Percentiles rank a stretch among this genome's conserved stretches.
These are phyloP conservation scores for Alternaria sp. DNA, from an alignment of 2,329 filamentous ascomycete species.

Conservation along the genomic window DNA sequence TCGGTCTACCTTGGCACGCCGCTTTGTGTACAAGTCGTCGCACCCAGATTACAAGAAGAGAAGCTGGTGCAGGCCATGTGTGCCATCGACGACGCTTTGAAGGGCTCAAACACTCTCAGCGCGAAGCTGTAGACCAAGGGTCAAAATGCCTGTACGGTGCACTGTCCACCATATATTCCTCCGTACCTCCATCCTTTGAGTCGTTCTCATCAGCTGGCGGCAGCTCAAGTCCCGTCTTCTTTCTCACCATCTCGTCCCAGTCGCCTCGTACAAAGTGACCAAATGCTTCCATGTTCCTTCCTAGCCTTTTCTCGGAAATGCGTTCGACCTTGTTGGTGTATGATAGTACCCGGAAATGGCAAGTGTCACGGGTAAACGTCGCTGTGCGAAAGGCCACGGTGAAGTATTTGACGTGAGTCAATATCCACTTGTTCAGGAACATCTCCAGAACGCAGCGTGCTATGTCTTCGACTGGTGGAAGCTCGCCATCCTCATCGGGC, in stretches of 20 bases:
- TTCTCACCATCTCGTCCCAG: background rate
- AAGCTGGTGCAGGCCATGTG: constrained; percentile 61
- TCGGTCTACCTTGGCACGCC: constrained; percentile 61
- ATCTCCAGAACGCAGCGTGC: background rate
- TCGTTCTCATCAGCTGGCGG: background rate
- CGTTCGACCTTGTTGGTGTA: background rate
- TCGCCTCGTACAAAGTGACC: background rate
- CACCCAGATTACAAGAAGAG: constrained; percentile 61
- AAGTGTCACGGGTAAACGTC: background rate
- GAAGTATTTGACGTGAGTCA: background rate
- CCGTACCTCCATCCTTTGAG: background rate
- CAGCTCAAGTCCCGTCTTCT: background rate
- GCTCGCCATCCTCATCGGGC: background rate
- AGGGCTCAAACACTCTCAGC: constrained; percentile 5
- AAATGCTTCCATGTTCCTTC: background rate
- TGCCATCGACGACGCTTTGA: constrained; percentile 57
- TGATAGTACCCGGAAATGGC: background rate
- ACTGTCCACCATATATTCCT: background rate
- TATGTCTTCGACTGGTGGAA: background rate
- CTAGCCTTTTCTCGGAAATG: background rate
- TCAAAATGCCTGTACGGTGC: background rate
- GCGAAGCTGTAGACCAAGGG: constrained; percentile 22
- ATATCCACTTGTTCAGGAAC: background rate
- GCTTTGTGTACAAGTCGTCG: constrained; percentile 64
- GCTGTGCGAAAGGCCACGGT: background rate